These are phyloP conservation scores for Zhuliangozyma parablackwelliae DNA, from an alignment of 1,139 yeast genomes.

Conservation along the genomic window DNA sequence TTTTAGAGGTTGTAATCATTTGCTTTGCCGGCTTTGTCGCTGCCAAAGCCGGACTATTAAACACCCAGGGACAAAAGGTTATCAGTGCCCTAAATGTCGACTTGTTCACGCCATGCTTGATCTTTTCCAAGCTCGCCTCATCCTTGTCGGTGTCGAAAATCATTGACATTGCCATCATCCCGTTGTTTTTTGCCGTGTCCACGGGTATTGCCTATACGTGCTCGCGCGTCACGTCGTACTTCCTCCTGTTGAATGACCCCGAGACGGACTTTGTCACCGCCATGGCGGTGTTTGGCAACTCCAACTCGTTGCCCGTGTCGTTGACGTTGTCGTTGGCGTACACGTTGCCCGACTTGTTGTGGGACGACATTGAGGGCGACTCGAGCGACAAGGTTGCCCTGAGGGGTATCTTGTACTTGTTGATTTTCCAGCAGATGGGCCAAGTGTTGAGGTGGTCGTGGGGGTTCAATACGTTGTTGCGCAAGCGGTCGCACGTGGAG, in stretches of 20 bases:
- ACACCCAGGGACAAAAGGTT: conserved; percentile 59
- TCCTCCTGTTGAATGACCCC: conserved; percentile 52
- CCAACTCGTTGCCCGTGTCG: conserved; percentile 77
- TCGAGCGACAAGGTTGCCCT: conserved; percentile 69
- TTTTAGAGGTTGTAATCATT: conserved; percentile 68
- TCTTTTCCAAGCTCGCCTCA: conserved; percentile 75
- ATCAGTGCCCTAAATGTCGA: conserved; percentile 70
- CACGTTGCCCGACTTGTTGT: conserved; percentile 64
- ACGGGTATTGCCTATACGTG: conserved; percentile 59
- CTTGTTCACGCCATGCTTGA: conserved; percentile 79
- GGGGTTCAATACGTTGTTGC: conserved; percentile 77
- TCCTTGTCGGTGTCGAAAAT: conserved; percentile 64
- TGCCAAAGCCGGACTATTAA: conserved; percentile 56
- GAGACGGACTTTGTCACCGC: conserved; percentile 82
- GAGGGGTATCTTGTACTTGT: conserved; percentile 70
- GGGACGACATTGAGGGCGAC: conserved; percentile 72
- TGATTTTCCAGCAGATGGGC: conserved; percentile 81
- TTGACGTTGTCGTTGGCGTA: conserved; percentile 67
- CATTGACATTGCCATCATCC: conserved; percentile 67
- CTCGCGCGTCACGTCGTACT: conserved; percentile 44
- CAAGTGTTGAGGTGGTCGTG: conserved; percentile 85
- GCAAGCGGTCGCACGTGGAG: conserved; percentile 45
- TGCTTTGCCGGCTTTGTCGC: conserved; percentile 71
- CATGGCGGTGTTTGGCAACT: conserved; percentile 85
- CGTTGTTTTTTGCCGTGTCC: conserved; percentile 63